Conservation (phyloP, 2,329 filamentous ascomycete species). For the Hymenoscyphus albidus region DNA sequence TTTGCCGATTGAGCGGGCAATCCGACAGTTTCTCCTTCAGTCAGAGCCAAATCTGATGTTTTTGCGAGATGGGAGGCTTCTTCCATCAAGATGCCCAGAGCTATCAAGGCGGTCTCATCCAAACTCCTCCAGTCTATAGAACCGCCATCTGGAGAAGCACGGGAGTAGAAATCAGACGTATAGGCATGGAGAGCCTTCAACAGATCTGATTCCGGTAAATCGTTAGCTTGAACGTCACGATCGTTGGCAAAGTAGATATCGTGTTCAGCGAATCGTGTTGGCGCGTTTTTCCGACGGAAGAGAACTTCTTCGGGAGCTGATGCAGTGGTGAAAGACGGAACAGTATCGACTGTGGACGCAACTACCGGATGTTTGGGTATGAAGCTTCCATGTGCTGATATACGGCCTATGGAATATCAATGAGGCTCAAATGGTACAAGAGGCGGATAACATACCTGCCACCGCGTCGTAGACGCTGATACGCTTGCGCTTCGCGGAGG, state of each 20-base stretch:
- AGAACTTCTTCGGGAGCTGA: constrained; percentile 68
- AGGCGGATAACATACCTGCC: constrained; percentile 48
- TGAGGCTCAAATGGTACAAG: constrained; percentile 1
- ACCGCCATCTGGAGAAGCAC: constrained; percentile 27
- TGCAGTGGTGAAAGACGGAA: constrained; percentile 34
- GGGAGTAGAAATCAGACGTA: constrained; percentile 60
- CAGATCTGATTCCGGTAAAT: constrained; percentile 65
- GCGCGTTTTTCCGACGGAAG: constrained; percentile 61
- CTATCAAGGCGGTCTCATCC: constrained; percentile 74
- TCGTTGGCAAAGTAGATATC: constrained; percentile 69
- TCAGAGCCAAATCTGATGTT: constrained; percentile 67
- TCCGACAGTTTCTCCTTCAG: constrained; percentile 42
- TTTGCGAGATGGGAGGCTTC: constrained; percentile 62
- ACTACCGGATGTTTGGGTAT: constrained; percentile 32
- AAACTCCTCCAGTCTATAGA: constrained; percentile 53
- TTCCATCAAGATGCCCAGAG: constrained; percentile 71
- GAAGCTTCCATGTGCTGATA: constrained; percentile 43
- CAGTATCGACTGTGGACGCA: constrained; percentile 30
- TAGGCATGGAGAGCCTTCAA: constrained; percentile 67
- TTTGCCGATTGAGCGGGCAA: neutral
- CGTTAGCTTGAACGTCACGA: constrained; percentile 44
- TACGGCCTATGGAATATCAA: constrained; percentile 36
- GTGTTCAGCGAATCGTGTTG: constrained; percentile 63
- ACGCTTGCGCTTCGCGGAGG: constrained; percentile 31
- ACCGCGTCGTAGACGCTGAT: constrained; percentile 70